These are phyloP conservation scores for Malus sylvestris DNA, from an alignment of 306 rosid species.

Conservation along the genomic window DNA sequence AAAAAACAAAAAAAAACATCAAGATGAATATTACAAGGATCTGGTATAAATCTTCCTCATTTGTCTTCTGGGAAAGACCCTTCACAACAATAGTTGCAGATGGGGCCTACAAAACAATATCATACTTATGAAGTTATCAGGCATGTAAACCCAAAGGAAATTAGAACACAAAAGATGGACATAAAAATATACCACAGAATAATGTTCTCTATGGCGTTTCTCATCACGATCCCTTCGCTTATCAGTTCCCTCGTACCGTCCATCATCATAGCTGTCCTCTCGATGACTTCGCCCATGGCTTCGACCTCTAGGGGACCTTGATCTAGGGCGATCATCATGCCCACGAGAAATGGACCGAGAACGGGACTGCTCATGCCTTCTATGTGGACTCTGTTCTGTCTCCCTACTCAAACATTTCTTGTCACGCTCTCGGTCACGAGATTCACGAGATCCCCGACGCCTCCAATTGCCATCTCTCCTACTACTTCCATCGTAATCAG, in stretches of 20 bases:
- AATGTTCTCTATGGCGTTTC: conserved; percentile 61
- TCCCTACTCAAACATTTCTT: conserved; percentile 62
- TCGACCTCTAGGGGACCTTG: conserved; percentile 87
- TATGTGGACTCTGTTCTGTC: conserved; percentile 64
- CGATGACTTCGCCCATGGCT: conserved; percentile 75
- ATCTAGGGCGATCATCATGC: conserved; percentile 64
- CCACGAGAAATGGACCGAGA: conserved; percentile 79
- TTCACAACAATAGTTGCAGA: conserved; percentile 96
- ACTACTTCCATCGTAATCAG: conserved; percentile 79
- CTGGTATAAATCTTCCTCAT: conserved; percentile 92
- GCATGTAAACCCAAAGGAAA: conserved; percentile 8
- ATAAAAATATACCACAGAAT: conserved; percentile 62
- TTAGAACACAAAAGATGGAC: background rate
- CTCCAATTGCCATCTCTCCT: conserved; percentile 76
- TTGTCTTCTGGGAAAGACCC: conserved; percentile 92
- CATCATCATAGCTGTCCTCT: conserved; percentile 72
- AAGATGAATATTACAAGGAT: conserved; percentile 62
- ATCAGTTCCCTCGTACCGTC: conserved; percentile 65
- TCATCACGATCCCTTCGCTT: conserved; percentile 81
- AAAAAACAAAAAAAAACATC: conserved; percentile 19
- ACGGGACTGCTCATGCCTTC: conserved; percentile 56
- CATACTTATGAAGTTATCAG: conserved; percentile 10
- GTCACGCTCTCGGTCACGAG: conserved; percentile 70
- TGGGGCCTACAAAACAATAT: conserved; percentile 63
- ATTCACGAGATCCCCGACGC: conserved; percentile 70